Conservation (phyloP, 305 asterid species). For the Salvia sclarea region DNA sequence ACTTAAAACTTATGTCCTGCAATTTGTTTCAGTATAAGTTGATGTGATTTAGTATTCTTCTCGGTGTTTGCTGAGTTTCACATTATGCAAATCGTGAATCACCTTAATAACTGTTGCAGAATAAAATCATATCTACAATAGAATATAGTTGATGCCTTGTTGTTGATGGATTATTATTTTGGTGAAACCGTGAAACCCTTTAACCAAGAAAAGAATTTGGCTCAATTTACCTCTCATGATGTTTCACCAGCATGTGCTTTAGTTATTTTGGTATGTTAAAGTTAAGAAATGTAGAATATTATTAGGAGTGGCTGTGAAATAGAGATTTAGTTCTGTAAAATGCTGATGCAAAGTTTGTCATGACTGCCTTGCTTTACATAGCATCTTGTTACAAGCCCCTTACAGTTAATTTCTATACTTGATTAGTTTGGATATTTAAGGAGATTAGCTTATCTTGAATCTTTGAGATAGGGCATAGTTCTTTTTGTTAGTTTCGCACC, state of each 20-base stretch:
- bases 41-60: background rate
- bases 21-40: slow-evolving; percentile 10
- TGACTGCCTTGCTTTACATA: background rate
- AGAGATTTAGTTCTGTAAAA: slow-evolving; percentile 11
- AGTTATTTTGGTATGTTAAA: slow-evolving; percentile 9
- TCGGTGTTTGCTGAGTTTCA: slow-evolving; percentile 2
- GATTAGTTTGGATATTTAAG: slow-evolving; percentile 13
- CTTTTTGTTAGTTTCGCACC: slow-evolving; percentile 11
- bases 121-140: background rate
- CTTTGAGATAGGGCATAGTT: slow-evolving; percentile 22
- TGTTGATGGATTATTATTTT: slow-evolving; percentile 10
- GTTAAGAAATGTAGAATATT: background rate
- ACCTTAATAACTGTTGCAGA: slow-evolving; percentile 1
- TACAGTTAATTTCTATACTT: slow-evolving; percentile 1
- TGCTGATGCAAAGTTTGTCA: background rate
- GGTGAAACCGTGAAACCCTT: background rate
- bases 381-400: background rate
- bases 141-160: slow-evolving; percentile 24
- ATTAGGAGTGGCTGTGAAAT: slow-evolving; percentile 8
- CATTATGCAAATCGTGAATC: background rate
- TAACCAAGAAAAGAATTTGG: slow-evolving; percentile 27
- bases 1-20: slow-evolving; percentile 1
- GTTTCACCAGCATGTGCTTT: slow-evolving; percentile 16
- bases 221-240: slow-evolving; percentile 2
- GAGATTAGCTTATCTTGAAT: slow-evolving; percentile 13